Conservation (phyloP, 2,329 filamentous ascomycete genomes). For the Metarhizium robertsii region DNA sequence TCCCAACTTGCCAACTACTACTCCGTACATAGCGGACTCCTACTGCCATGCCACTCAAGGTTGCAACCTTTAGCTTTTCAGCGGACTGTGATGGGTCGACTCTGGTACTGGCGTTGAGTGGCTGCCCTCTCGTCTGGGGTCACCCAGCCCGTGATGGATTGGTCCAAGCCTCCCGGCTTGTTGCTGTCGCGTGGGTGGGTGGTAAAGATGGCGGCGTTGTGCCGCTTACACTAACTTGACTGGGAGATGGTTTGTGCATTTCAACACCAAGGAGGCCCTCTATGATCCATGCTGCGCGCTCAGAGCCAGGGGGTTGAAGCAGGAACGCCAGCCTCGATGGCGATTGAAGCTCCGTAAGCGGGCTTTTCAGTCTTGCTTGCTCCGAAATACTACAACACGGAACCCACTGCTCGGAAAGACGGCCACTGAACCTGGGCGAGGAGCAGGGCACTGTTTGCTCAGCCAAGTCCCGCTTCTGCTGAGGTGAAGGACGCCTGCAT, state of each 20-base stretch:
- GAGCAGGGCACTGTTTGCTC: no score
- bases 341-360: no score
- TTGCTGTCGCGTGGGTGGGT: background rate
- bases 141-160: background rate
- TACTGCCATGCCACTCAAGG: background rate
- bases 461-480: background rate
- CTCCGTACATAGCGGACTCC: no score
- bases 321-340: background rate
- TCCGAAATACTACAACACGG: no score
- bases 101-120: background rate
- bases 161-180: background rate
- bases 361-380: background rate
- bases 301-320: background rate
- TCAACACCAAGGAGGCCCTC: background rate
- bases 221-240: constrained; percentile 2
- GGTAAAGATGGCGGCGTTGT: background rate
- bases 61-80: background rate
- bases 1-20: background rate
- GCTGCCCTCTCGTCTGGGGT: background rate
- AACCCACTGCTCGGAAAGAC: no score
- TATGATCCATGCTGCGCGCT: background rate
- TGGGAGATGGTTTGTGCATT: background rate
- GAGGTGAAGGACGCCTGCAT: background rate
- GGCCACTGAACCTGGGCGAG: no score
- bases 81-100: no score